phyloP scores from a whole-genome alignment of 2,329 filamentous ascomycete species.

The Fusarium globosum region DNA sequence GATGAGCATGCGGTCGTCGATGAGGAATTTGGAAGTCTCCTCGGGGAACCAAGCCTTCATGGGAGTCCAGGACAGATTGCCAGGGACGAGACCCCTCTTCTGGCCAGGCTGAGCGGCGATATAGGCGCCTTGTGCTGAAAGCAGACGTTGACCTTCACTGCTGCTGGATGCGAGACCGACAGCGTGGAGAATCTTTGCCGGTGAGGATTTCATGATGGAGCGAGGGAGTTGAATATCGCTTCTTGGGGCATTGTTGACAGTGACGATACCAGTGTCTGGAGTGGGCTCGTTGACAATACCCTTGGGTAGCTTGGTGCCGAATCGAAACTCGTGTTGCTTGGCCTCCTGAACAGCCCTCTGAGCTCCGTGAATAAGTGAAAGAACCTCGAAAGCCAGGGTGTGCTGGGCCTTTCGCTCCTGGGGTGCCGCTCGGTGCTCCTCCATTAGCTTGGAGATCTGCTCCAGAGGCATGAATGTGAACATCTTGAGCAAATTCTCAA shows the following conservation, averaged over 20 bases:
- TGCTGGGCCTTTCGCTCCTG: conserved; percentile 84
- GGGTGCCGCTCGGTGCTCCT: conserved; percentile 73
- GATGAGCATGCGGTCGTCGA: conserved; percentile 69
- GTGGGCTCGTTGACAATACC: conserved; percentile 47
- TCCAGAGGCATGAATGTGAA: conserved; percentile 87
- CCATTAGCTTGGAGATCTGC: conserved; percentile 75
- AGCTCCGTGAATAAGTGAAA: conserved; percentile 80
- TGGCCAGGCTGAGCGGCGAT: conserved; percentile 65
- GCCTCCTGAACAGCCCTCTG: conserved; percentile 72
- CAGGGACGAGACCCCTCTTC: conserved; percentile 57
- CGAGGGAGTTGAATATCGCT: conserved; percentile 69
- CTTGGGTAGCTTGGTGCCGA: conserved; percentile 51
- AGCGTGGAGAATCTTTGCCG: conserved; percentile 69
- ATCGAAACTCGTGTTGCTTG: conserved; percentile 62
- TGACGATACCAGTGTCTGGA: conserved; percentile 48
- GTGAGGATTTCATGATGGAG: conserved; percentile 66
- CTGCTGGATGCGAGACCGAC: conserved; percentile 67
- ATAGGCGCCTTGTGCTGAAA: conserved; percentile 67
- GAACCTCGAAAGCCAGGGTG: conserved; percentile 81
- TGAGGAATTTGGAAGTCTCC: conserved; percentile 69
- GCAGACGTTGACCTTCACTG: conserved; percentile 69
- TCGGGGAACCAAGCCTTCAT: conserved; percentile 68
- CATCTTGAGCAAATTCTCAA: conserved; percentile 84
- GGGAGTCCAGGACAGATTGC: conserved; percentile 68
- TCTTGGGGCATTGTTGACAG: conserved; percentile 61